Evolutionary conservation across 805 yeast genomes (phyloP).

Genomic region (Spathaspora arborariae): DNA sequence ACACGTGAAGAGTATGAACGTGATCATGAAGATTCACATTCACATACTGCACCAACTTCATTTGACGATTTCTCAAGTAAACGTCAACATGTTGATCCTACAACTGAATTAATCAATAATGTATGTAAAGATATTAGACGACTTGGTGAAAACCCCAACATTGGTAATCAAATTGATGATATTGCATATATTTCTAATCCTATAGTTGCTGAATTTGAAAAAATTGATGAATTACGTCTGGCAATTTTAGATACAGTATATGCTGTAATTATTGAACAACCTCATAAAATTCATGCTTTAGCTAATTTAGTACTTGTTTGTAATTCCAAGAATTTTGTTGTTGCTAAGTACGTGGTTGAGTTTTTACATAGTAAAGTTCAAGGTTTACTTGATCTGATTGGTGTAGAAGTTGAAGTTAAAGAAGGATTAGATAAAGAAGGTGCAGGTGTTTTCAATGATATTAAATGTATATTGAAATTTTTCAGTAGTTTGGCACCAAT

Average conservation of each 20-base stretch:
- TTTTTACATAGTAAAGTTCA: slow-evolving; percentile 65
- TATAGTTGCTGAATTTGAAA: slow-evolving; percentile 60
- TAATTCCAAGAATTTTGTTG: slow-evolving; percentile 57
- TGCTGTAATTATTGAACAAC: slow-evolving; percentile 80
- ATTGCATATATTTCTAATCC: slow-evolving; percentile 67
- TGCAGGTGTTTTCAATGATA: slow-evolving; percentile 62
- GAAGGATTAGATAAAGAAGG: slow-evolving; percentile 17
- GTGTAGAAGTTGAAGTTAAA: slow-evolving; percentile 26
- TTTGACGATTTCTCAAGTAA: slow-evolving; percentile 14
- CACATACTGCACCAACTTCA: neutral
- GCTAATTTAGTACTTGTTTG: slow-evolving; percentile 64
- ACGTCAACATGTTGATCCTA: slow-evolving; percentile 39
- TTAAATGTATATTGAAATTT: slow-evolving; percentile 70
- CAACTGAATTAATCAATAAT: slow-evolving; percentile 37
- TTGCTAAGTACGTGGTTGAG: slow-evolving; percentile 68
- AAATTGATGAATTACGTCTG: slow-evolving; percentile 54
- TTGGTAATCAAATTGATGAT: slow-evolving; percentile 40
- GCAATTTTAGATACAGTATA: slow-evolving; percentile 60
- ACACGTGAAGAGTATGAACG: slow-evolving; percentile 28
- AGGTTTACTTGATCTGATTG: slow-evolving; percentile 40
- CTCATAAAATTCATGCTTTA: slow-evolving; percentile 78
- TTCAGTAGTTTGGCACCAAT: slow-evolving; percentile 64
- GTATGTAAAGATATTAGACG: slow-evolving; percentile 43
- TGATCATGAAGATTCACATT: slow-evolving; percentile 6
- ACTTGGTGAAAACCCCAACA: slow-evolving; percentile 40